These are phyloP conservation scores for Salix exigua DNA, from an alignment of 345 rosid genomes.

Conservation along the genomic window DNA sequence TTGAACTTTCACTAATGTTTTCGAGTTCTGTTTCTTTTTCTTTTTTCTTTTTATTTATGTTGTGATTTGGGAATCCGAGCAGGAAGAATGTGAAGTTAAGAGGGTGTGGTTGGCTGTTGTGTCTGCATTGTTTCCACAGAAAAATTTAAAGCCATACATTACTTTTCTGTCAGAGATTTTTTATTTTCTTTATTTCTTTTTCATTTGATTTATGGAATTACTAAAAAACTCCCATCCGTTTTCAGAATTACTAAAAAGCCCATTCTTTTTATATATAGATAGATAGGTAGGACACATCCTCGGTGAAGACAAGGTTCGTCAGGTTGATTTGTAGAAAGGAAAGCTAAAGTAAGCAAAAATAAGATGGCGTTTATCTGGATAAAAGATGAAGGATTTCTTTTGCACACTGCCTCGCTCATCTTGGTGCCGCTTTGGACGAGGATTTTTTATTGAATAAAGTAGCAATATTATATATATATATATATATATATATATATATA, in stretches of 20 bases:
- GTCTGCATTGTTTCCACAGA: not conserved
- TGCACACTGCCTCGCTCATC: too few species aligned
- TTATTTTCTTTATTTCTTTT: not conserved
- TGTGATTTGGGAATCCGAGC: not conserved
- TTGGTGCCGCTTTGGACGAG: too few species aligned
- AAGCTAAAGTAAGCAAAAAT: not conserved
- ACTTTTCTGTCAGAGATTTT: not conserved
- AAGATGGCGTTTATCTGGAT: not conserved
- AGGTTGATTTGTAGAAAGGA: not conserved
- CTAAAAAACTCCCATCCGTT: not conserved
- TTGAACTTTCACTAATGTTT: not conserved
- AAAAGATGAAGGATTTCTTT: too few species aligned
- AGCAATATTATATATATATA: too few species aligned
- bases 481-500: too few species aligned
- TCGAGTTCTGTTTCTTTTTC: not conserved
- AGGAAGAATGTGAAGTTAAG: not conserved
- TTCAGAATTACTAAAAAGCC: not conserved
- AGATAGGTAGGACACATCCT: not conserved
- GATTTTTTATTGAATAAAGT: too few species aligned
- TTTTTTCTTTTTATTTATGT: not conserved
- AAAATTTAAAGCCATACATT: conserved; percentile 26
- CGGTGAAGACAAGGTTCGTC: not conserved
- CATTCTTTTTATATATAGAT: too few species aligned
- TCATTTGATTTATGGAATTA: not conserved
- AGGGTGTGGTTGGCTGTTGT: conserved; percentile 5